Percentiles rank a stretch among this genome's conserved stretches.
phyloP scores from a whole-genome alignment of 805 yeast genomes.

The Candida succiphila region DNA sequence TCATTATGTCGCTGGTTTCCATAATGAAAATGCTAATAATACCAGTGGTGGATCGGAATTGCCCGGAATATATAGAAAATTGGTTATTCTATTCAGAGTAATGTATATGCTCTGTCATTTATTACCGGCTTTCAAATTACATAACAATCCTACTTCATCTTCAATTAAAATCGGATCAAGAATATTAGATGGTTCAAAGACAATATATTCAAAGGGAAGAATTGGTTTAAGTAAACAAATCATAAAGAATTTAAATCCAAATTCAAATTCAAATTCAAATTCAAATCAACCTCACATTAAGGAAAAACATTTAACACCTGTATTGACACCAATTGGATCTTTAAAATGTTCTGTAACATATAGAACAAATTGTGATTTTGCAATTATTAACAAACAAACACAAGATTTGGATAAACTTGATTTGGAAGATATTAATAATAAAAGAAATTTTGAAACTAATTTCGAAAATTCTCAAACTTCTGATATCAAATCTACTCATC shows the following conservation, averaged over 20 bases:
- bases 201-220: constrained; percentile 74
- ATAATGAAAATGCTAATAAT: no score
- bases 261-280: constrained; percentile 13
- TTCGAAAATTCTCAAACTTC: background rate
- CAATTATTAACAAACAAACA: no score
- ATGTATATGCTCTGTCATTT: constrained; percentile 56
- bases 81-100: constrained; percentile 65
- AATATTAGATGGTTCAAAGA: constrained; percentile 65
- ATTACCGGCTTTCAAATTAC: constrained; percentile 62
- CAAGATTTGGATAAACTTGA: background rate
- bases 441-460: background rate
- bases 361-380: constrained; percentile 62
- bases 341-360: constrained; percentile 71
- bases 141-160: constrained; percentile 28
- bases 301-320: constrained; percentile 57
- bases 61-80: constrained; percentile 62
- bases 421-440: background rate
- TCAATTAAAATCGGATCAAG: constrained; percentile 44
- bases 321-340: constrained; percentile 68
- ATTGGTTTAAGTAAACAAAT: constrained; percentile 64
- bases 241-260: constrained; percentile 3
- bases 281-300: no score
- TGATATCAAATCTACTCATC: background rate
- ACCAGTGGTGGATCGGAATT: no score
- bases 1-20: no score